These are phyloP conservation scores for Alectoria sarmentosa DNA, from an alignment of 495 filamentous ascomycete species.

Conservation along the genomic window DNA sequence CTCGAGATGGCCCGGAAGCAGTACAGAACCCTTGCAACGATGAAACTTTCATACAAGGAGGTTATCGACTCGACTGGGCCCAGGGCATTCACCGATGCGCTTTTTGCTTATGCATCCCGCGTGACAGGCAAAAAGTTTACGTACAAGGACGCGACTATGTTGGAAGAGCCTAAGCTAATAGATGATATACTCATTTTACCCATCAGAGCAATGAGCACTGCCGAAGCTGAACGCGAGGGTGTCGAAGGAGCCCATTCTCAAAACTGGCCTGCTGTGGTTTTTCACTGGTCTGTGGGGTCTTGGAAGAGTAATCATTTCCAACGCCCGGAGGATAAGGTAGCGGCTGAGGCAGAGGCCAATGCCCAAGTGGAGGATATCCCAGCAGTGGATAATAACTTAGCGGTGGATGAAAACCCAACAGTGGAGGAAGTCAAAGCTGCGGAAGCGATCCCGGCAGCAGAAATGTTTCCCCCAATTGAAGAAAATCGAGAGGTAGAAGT, in stretches of 20 bases:
- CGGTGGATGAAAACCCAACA: neutral
- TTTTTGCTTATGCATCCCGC: slow-evolving; percentile 51
- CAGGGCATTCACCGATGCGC: slow-evolving; percentile 54
- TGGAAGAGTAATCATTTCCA: slow-evolving; percentile 20
- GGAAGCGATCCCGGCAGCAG: neutral
- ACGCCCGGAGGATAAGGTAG: slow-evolving; percentile 3
- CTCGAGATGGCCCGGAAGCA: slow-evolving; percentile 47
- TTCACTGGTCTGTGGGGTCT: slow-evolving; percentile 17
- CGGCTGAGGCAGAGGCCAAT: neutral
- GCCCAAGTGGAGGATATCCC: neutral
- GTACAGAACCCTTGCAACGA: slow-evolving; percentile 42
- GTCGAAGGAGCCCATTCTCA: slow-evolving; percentile 13
- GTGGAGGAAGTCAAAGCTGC: neutral
- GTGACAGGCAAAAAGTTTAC: slow-evolving; percentile 33
- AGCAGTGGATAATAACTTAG: neutral
- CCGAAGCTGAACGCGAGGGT: slow-evolving; percentile 19
- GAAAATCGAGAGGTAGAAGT: neutral
- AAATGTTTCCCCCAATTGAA: too few relatives aligned
- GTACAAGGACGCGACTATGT: slow-evolving; percentile 52
- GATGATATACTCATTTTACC: slow-evolving; percentile 26
- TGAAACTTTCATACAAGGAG: slow-evolving; percentile 58
- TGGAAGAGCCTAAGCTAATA: slow-evolving; percentile 50
- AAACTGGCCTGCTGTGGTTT: slow-evolving; percentile 16
- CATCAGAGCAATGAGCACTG: slow-evolving; percentile 21
- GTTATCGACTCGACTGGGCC: slow-evolving; percentile 62